Conservation (phyloP, 495 filamentous ascomycete species). For the Aspergillus taichungensis region DNA sequence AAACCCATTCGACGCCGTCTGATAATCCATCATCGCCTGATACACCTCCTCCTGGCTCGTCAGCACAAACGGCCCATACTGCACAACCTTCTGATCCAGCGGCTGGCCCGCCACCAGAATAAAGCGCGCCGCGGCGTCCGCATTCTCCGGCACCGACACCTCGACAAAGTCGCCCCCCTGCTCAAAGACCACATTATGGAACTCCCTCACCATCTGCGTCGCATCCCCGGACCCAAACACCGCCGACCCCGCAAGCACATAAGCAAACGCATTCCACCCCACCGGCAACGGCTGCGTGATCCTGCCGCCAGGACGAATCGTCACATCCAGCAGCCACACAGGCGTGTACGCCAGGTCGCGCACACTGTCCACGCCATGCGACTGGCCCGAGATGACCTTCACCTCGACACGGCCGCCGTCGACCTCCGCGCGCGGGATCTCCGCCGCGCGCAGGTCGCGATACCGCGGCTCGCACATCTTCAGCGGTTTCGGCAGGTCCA, state of each 20-base stretch:
- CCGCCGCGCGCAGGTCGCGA: slow-evolving; percentile 64
- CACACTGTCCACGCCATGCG: slow-evolving; percentile 74
- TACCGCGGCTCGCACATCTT: slow-evolving; percentile 90
- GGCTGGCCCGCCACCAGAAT: slow-evolving; percentile 79
- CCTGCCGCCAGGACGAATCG: slow-evolving; percentile 68
- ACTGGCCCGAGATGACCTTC: slow-evolving; percentile 83
- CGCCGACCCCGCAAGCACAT: slow-evolving; percentile 63
- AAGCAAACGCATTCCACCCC: slow-evolving; percentile 89
- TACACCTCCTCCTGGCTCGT: slow-evolving; percentile 78
- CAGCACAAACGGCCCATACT: slow-evolving; percentile 94
- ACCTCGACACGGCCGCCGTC: slow-evolving; percentile 67
- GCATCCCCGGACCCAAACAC: slow-evolving; percentile 53
- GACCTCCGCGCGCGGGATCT: slow-evolving; percentile 62
- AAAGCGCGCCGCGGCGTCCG: slow-evolving; percentile 57
- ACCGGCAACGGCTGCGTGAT: slow-evolving; percentile 64
- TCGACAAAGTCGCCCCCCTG: slow-evolving; percentile 64
- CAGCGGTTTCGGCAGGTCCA: slow-evolving; percentile 72
- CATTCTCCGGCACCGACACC: slow-evolving; percentile 58
- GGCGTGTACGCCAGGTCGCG: slow-evolving; percentile 91
- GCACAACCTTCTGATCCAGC: slow-evolving; percentile 84
- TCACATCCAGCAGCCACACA: slow-evolving; percentile 85
- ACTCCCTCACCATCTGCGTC: slow-evolving; percentile 54
- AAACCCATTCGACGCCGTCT: slow-evolving; percentile 79
- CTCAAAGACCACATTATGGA: slow-evolving; percentile 87
- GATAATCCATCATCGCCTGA: slow-evolving; percentile 84